Base-by-base conservation (phyloP, 208 protist species). In the Leptomonas seymouri region DNA sequence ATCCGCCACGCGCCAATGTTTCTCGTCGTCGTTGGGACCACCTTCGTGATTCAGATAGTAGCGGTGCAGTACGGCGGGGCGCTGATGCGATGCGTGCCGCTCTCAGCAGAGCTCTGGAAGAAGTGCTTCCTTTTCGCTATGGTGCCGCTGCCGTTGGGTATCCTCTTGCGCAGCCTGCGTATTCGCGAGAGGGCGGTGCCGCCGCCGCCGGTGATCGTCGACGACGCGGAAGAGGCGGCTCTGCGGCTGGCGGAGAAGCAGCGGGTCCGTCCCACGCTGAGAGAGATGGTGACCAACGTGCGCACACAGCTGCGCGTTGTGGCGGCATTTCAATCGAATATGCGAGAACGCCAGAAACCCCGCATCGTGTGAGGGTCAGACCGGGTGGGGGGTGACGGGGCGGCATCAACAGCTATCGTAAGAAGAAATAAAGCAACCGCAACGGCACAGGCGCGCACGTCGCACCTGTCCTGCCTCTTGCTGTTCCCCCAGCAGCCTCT, bases 51-150 rank as follows among this genome's bases (percentile, higher is more conserved):
- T 41, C 91, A 94, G 72, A 58, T 93, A 20, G 34, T 82, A 30
- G 86, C 91, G 56, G 74, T 96, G 31, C 80, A 96, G 71, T 93
- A 79, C 63, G 91, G 91, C 27, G 89, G 91, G 6, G 65, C 75
- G 14, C 80, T 93, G 49, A 93, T 96, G 85, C 82, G 77, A 31
- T 93, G 87, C 8, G 84, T 93, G 58, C 91, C 91, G 21, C 68
- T 96, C 11, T 70, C 69, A n/a, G 15, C 67, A 12, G 41, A 67
- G 18, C 84, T 91, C 54, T 96, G 91, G 89, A 0, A 83, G 20
- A 78, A 78, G 27, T 91, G 79, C 54, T 50, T 89, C n/a, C 15
- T 75, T 0, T 74, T 89, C 31, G 87, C 81, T 12, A 67, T 65
- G 25, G 59, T 70, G 23, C 84, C 76, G 28, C 79, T 96, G 20